Percentiles rank a stretch among this genome's conserved stretches.
These are phyloP conservation scores for Hypomyces perniciosus DNA, from an alignment of 2,329 filamentous ascomycete genomes.

Conservation along the genomic window DNA sequence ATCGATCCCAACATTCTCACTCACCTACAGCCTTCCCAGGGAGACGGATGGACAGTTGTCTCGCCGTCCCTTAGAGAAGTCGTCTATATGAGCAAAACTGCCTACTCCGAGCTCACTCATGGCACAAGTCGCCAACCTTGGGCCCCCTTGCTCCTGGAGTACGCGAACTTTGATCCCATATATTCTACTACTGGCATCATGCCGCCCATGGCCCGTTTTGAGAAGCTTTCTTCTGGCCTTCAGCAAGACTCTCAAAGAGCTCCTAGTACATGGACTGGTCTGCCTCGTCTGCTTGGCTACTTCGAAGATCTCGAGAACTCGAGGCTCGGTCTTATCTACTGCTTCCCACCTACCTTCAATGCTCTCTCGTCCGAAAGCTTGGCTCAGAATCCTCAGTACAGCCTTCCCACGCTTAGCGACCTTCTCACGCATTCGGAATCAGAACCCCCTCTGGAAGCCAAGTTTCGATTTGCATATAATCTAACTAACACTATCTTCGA, in stretches of 20 bases:
- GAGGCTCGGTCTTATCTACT: conserved; percentile 68
- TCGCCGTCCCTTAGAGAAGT: conserved; percentile 38
- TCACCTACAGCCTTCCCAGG: conserved; percentile 38
- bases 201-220: conserved; percentile 59
- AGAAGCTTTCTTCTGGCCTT: conserved; percentile 54
- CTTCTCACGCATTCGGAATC: conserved; percentile 46
- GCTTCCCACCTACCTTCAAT: conserved; percentile 61
- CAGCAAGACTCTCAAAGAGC: conserved; percentile 48
- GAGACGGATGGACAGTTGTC: conserved; percentile 18
- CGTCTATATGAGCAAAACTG: conserved; percentile 44
- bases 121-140: conserved; percentile 40
- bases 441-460: conserved; percentile 66
- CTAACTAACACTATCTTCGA: conserved; percentile 67
- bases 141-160: conserved; percentile 62
- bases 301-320: conserved; percentile 68
- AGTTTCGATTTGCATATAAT: conserved; percentile 69
- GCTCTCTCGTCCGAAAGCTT: conserved; percentile 48
- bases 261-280: conserved; percentile 53
- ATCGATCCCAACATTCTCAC: conserved; percentile 51
- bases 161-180: conserved; percentile 58
- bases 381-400: conserved; percentile 44
- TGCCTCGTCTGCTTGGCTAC: conserved; percentile 59
- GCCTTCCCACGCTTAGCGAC: conserved; percentile 48
- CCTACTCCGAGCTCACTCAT: conserved; percentile 43
- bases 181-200: conserved; percentile 57